Conservation (phyloP, 2,329 filamentous ascomycete genomes). For the Moelleriella libera region DNA sequence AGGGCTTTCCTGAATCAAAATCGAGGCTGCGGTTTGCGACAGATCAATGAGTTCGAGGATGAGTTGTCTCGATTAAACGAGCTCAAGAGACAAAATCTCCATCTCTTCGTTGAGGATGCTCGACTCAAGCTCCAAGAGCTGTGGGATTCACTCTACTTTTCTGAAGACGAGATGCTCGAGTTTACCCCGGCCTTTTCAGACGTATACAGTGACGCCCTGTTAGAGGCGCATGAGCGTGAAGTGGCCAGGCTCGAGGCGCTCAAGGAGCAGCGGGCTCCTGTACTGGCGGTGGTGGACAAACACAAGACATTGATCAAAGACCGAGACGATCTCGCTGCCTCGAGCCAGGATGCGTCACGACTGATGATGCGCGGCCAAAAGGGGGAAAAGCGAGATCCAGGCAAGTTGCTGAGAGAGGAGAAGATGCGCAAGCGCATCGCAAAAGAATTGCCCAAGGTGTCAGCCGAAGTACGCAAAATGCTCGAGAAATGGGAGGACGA, state of each 20-base stretch:
- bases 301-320: constrained; percentile 75
- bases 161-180: constrained; percentile 96
- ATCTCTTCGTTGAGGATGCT: constrained; percentile 91
- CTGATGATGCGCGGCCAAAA: constrained; percentile 85
- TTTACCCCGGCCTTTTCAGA: constrained; percentile 96
- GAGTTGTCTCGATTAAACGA: constrained; percentile 79
- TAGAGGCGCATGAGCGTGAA: constrained; percentile 90
- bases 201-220: constrained; percentile 87
- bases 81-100: constrained; percentile 86
- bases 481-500: constrained; percentile 86
- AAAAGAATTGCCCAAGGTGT: constrained; percentile 88
- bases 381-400: constrained; percentile 87
- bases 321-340: constrained; percentile 73
- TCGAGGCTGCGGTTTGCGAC: constrained; percentile 77
- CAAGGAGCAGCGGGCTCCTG: constrained; percentile 76
- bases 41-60: constrained; percentile 93
- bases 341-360: constrained; percentile 87
- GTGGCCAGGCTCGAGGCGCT: constrained; percentile 69
- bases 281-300: constrained; percentile 66
- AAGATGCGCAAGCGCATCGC: constrained; percentile 97
- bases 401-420: constrained; percentile 85
- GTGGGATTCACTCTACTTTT: constrained; percentile 89
- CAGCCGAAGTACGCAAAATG: constrained; percentile 67
- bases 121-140: constrained; percentile 82
- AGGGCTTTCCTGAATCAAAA: constrained; percentile 78